Evolutionary conservation across 768 basidiomycete species (phyloP).

Genomic region (Leccinum broughii): DNA sequence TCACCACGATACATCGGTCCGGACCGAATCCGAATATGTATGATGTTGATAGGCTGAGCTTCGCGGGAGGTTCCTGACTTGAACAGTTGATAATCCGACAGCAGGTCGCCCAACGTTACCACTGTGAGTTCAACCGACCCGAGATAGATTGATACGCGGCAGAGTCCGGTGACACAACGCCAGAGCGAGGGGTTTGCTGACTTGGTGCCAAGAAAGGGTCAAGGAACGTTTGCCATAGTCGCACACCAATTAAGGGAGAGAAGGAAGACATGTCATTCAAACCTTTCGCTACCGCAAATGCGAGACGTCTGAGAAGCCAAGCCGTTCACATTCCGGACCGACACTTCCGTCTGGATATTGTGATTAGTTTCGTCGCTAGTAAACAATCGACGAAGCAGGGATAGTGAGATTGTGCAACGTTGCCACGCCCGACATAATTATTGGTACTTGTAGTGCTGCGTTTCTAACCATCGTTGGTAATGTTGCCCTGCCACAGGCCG

Average conservation of each 20-base stretch:
- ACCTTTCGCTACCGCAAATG: background rate
- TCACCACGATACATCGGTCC: background rate
- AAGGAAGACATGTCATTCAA: background rate
- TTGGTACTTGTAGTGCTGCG: background rate
- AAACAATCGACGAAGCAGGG: conserved; percentile 11
- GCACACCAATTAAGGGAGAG: background rate
- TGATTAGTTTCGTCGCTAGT: conserved; percentile 14
- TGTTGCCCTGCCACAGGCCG: conserved; percentile 81
- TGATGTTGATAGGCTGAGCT: background rate
- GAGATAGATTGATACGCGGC: background rate
- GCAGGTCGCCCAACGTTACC: background rate
- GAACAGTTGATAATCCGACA: background rate
- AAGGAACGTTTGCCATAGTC: background rate
- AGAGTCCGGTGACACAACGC: background rate
- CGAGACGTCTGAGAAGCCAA: background rate
- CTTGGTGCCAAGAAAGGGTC: background rate
- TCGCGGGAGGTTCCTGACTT: background rate
- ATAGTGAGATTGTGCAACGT: conserved; percentile 10
- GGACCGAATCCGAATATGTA: background rate
- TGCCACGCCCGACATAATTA: conserved; percentile 10
- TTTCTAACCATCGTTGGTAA: conserved; percentile 39
- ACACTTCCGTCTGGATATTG: conserved; percentile 18
- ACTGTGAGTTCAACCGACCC: background rate
- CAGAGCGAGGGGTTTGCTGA: background rate
- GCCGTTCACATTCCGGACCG: background rate